Evolutionary conservation across 2,329 filamentous ascomycete genomes (phyloP).

Genomic region (Claviceps fusiformis): DNA sequence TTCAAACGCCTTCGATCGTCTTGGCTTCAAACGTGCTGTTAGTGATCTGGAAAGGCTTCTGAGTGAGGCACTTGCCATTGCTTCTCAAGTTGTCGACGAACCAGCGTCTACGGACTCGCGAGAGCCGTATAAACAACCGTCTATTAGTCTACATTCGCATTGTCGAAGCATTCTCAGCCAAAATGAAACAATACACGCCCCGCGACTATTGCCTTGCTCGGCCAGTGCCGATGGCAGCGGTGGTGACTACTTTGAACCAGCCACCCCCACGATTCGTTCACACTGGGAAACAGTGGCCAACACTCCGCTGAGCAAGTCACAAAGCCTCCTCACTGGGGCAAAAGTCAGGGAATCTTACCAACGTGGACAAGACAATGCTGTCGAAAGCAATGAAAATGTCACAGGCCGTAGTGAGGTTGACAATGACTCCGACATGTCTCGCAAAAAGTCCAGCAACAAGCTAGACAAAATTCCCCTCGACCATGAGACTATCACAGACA

Average conservation of each 20-base stretch:
- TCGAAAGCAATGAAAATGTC: constrained; percentile 3
- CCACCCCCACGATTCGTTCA: neutral
- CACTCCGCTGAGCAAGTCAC: neutral
- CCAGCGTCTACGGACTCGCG: constrained; percentile 12
- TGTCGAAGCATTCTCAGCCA: constrained; percentile 1
- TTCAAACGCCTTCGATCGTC: constrained; percentile 13
- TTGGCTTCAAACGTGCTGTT: constrained; percentile 22
- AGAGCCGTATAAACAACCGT: constrained; percentile 7
- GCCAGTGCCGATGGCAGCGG: constrained; percentile 5
- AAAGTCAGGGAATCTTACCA: neutral
- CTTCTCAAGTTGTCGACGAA: constrained; percentile 24
- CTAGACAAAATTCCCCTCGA: neutral
- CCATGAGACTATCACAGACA: neutral
- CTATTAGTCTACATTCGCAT: constrained; percentile 5
- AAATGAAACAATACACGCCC: neutral
- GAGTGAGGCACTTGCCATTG: constrained; percentile 30
- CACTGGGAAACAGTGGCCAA: neutral
- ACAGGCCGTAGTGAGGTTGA: neutral
- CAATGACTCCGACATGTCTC: constrained; percentile 4
- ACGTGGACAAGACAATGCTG: neutral
- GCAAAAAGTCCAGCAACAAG: constrained; percentile 8
- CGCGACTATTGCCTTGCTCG: constrained; percentile 2
- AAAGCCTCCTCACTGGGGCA: neutral
- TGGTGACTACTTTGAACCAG: constrained; percentile 1
- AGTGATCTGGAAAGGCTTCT: constrained; percentile 32